Percentiles rank a stretch among this genome's conserved stretches.
phyloP scores from a whole-genome alignment of 371 early-diverging fungal genomes.

The Catenaria anguillulae region DNA sequence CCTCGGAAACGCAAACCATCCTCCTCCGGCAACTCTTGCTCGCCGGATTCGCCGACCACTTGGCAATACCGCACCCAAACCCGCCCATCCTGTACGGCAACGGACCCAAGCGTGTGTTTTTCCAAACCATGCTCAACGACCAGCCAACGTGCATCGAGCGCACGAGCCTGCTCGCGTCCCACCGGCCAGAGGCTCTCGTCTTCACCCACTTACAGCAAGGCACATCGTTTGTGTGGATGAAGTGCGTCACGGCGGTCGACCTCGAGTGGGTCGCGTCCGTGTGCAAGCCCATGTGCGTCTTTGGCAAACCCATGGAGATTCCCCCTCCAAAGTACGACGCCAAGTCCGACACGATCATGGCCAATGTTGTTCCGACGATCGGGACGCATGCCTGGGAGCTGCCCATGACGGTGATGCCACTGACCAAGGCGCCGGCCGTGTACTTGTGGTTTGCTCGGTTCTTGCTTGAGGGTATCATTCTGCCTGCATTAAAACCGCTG shows the following conservation, averaged over 20 bases:
- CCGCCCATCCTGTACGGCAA: constrained; percentile 20
- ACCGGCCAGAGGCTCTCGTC: constrained; percentile 3
- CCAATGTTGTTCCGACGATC: neutral
- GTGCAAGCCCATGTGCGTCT: constrained; percentile 46
- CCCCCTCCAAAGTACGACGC: constrained; percentile 30
- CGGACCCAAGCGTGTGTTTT: constrained; percentile 38
- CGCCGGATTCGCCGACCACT: constrained; percentile 78
- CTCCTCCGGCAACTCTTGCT: constrained; percentile 70
- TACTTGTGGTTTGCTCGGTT: neutral
- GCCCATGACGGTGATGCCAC: neutral
- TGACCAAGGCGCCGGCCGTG: neutral
- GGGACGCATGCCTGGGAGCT: constrained; percentile 1
- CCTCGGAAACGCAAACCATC: constrained; percentile 42
- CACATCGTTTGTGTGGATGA: constrained; percentile 41
- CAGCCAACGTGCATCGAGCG: constrained; percentile 63
- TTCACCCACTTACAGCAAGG: constrained; percentile 13
- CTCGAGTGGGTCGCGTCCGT: constrained; percentile 62
- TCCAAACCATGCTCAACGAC: constrained; percentile 65
- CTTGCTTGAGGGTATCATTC: neutral
- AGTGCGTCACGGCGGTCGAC: constrained; percentile 61
- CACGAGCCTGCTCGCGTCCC: constrained; percentile 38
- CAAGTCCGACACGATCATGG: neutral
- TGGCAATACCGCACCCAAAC: constrained; percentile 45
- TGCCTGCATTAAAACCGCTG: neutral
- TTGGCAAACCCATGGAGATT: constrained; percentile 45